These are phyloP conservation scores for Coemansia sp. DNA, from an alignment of 192 early-diverging fungal species.

Conservation along the genomic window DNA sequence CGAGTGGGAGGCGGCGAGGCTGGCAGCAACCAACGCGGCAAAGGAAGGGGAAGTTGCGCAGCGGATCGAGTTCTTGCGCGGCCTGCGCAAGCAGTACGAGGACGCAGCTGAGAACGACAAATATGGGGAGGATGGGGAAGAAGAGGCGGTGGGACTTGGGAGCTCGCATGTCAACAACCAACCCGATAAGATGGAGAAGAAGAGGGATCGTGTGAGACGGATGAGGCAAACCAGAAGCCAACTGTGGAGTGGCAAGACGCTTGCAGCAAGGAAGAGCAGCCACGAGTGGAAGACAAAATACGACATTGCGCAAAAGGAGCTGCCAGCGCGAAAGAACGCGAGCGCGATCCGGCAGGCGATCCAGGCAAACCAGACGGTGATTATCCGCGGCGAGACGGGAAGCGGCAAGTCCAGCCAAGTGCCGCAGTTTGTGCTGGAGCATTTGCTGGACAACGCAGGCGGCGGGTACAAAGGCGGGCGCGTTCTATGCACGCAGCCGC, in stretches of 20 bases:
- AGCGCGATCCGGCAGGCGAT: conserved; percentile 8
- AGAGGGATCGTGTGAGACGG: not conserved
- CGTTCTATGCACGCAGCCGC: conserved; percentile 87
- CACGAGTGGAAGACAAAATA: conserved; percentile 5
- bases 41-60: not conserved
- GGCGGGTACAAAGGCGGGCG: conserved; percentile 36
- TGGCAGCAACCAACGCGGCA: not conserved
- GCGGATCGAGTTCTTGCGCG: conserved; percentile 14
- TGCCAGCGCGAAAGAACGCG: conserved; percentile 21
- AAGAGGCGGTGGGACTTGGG: not conserved
- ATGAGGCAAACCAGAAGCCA: not conserved
- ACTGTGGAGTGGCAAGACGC: conserved; percentile 8
- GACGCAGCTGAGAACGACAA: not conserved
- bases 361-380: conserved; percentile 13
- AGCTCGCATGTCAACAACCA: not conserved
- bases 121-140: not conserved
- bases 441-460: conserved; percentile 53
- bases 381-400: conserved; percentile 50
- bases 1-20: conserved; percentile 15
- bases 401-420: conserved; percentile 71
- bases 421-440: conserved; percentile 78
- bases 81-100: conserved; percentile 16
- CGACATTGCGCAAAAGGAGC: conserved; percentile 9
- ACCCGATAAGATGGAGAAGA: not conserved
- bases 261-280: not conserved